Conservation (phyloP, 352 stramenopile species). For the Thalassiosira mediterranea region DNA sequence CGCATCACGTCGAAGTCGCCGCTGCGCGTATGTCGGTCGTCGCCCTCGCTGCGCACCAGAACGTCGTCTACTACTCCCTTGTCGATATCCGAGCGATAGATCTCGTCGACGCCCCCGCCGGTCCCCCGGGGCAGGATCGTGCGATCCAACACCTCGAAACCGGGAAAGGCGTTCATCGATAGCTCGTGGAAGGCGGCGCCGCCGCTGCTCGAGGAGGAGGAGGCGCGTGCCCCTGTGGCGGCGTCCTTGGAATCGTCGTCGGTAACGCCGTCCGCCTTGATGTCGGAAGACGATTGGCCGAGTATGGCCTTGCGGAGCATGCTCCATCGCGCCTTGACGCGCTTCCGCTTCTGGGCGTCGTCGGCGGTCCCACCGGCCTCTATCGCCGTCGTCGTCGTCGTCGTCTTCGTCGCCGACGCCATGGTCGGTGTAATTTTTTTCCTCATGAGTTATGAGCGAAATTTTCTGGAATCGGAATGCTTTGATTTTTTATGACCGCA, state of each 20-base stretch:
- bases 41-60: background rate
- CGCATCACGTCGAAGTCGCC: slow-evolving; percentile 2
- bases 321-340: slow-evolving; percentile 62
- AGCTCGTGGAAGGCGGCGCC: slow-evolving; percentile 28
- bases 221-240: background rate
- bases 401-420: background rate
- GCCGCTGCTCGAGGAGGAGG: slow-evolving; percentile 5
- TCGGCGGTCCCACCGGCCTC: background rate
- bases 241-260: background rate
- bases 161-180: slow-evolving; percentile 55
- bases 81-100: background rate
- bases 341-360: slow-evolving; percentile 7
- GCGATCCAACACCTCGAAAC: slow-evolving; percentile 49
- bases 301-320: slow-evolving; percentile 66
- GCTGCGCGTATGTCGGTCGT: background rate
- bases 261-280: slow-evolving; percentile 13
- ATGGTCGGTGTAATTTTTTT: too few species aligned
- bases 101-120: background rate
- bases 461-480: too few species aligned
- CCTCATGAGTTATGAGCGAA: too few species aligned
- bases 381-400: background rate
- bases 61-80: background rate
- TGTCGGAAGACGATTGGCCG: slow-evolving; percentile 1
- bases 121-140: slow-evolving; percentile 14
- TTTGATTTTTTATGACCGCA: too few species aligned